Base-by-base conservation (phyloP, 2,329 filamentous ascomycete genomes). In the Phialophora chinensis region DNA sequence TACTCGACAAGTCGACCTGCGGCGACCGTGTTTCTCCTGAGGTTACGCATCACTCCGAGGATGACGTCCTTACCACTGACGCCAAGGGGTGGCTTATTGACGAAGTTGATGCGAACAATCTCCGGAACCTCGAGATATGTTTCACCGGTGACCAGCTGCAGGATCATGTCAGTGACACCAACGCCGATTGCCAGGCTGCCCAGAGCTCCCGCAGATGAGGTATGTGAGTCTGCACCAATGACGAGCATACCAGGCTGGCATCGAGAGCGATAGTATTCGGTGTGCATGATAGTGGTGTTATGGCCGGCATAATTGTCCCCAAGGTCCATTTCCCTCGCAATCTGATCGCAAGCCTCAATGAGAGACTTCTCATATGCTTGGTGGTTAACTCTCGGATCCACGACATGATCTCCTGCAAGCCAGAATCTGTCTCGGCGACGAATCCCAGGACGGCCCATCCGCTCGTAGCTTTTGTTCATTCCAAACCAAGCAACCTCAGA, bases 401-500 rank as follows among this genome's bases (percentile, higher is more conserved):
- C 81, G 2, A 80, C 75, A 67, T 84, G 82, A 68, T 84, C 83
- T 1, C 79, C 79, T 0, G 81, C 82, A 6, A 85, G 75, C 83
- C 82, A 84, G 69, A 85, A 78, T 0, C 82, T 74, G 68, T 84
- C 82, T 61, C 83, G 84, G 6, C 82, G 80, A 62, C 77, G 82
- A 17, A 82, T 79, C 3, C 78, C 62, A 47, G 62, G 62, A n/a
- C 62, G 55, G 29, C 62, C 62, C 62, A 65, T 65, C 2, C 62
- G 62, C 56, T 65, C 56, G 27, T 65, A 65, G 56, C 31, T 55
- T 35, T 65, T 65, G 25, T 65, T 65, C 62, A 65, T 65, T 20
- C 62, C 62, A 35, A 65, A 65, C 62, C 62, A 65, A 47, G 62
- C 29, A 31, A 65, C 62, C 38, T 65, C 62, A 3, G 62, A 65